Evolutionary conservation across 192 early-diverging fungal species (phyloP), one percentile per base, ranked within the genome.

Genomic region (Backusella macrospora): DNA sequence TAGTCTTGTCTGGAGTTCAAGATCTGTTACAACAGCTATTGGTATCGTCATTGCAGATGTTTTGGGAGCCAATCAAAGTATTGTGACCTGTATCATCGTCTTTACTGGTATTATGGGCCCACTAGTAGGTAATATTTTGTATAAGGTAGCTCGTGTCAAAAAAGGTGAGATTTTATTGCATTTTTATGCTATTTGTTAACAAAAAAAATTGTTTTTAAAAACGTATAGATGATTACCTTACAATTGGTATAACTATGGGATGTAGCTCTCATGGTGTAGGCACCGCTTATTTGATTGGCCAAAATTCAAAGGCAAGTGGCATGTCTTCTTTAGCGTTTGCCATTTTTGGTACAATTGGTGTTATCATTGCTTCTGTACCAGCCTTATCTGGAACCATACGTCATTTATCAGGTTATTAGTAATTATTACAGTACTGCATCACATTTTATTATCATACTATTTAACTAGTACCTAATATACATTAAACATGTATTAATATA

Each of bases 21-120:
- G 75, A 18, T 72, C 76, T 29, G 76, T 77, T 13, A 77, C 70
- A 12, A 72, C 76, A n/a, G 70, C 76, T 14, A 71, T 77, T 47
- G 76, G 70, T 71, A 77, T 77, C 18, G 47, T 68, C 3, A 66
- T 77, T 45, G 62, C 42, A 7, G 14, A 63, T 62, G 65, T 77
- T 15, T 15, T 77, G 18, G 37, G 34, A 5, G 46, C 63, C 26
- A 72, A 77, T 48, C 48, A 70, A 43, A 72, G 70, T 47, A 43
- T 77, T 23, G 67, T 59, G 12, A 67, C 64, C 14, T 77, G 76
- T 47, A 66, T 77, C 16, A 71, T 72, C 40, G 63, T 71, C 12
- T 63, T 77, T 18, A 71, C 70, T 6, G 76, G 70, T 62, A 66
- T 77, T 26, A 65, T 52, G 39, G 76, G 76, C 3, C 69, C 76